A percentile compares a stretch with the other conserved stretches of the same genome.
Conservation (phyloP, 805 yeast genomes). For the Komagataella populi region DNA sequence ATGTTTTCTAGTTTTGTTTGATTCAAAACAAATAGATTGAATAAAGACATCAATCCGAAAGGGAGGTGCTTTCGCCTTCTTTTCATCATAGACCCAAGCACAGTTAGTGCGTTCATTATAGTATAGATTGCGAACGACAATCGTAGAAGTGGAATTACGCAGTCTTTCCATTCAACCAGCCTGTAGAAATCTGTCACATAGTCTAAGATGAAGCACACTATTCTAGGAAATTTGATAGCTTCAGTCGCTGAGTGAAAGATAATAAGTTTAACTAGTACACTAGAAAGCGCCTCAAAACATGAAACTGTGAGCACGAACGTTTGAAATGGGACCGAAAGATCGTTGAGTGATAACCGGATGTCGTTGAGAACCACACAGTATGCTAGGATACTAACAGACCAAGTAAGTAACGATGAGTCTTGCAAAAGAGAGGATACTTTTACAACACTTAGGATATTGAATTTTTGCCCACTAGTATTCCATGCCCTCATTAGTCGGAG, state of each 20-base stretch:
- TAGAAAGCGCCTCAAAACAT: neutral
- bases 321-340: neutral
- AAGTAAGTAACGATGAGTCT: neutral
- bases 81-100: neutral
- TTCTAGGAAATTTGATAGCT: neutral
- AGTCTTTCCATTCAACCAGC: neutral
- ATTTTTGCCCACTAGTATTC: slow-evolving; percentile 87
- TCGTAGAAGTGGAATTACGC: neutral
- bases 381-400: slow-evolving; percentile 5
- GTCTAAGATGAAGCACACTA: neutral
- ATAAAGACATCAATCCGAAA: neutral
- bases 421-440: slow-evolving; percentile 33
- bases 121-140: neutral
- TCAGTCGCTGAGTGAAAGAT: neutral
- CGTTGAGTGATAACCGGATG: neutral
- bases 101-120: neutral
- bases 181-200: neutral
- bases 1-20: neutral
- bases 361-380: neutral
- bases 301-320: neutral
- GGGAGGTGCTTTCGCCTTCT: neutral
- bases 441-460: slow-evolving; percentile 28
- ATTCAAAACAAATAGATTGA: neutral
- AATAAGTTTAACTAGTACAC: neutral
- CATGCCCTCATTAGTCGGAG: slow-evolving; percentile 63